A percentile compares a stretch with the other conserved stretches of the same genome.
Evolutionary conservation across 78 protist genomes (phyloP).

Genomic region (Dictyostelium firmibasis): DNA sequence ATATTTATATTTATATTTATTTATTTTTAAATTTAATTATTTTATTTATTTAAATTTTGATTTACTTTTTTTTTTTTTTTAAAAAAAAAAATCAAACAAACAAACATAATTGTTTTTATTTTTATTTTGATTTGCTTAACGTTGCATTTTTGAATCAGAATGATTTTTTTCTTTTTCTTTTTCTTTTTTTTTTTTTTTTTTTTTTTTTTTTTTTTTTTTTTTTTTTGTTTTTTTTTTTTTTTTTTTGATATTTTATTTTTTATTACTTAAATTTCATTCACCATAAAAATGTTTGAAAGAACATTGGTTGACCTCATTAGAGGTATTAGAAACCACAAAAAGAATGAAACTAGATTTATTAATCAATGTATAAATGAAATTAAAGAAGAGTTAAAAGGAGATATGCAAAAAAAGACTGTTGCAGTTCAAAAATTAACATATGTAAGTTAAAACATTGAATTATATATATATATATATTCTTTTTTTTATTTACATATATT

Average conservation of each 20-base stretch:
- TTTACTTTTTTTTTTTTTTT: too few relatives aligned
- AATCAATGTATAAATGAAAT: constrained; percentile 85
- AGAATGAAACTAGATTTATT: constrained; percentile 89
- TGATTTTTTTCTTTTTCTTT: background rate
- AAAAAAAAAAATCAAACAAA: too few relatives aligned
- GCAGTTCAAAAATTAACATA: constrained; percentile 95
- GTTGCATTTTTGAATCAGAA: too few relatives aligned
- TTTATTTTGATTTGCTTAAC: too few relatives aligned
- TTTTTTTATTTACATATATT: background rate
- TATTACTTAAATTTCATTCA: background rate
- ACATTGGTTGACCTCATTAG: constrained; percentile 92
- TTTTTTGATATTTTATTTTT: background rate
- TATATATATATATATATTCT: background rate
- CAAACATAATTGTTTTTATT: too few relatives aligned
- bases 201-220: background rate
- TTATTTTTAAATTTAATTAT: too few relatives aligned
- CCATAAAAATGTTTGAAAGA: constrained; percentile 87
- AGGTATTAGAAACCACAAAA: constrained; percentile 90
- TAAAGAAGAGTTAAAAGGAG: constrained; percentile 88
- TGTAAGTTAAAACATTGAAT: constrained; percentile 48
- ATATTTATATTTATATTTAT: too few relatives aligned
- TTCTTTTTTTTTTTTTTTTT: background rate
- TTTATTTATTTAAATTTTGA: too few relatives aligned
- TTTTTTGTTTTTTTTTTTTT: background rate
- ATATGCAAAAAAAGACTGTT: constrained; percentile 82